A percentile compares a stretch with the other conserved stretches of the same genome.
Conservation (phyloP, 1,284 basidiomycete species). For the Phellopilus nigrolimitatus region DNA sequence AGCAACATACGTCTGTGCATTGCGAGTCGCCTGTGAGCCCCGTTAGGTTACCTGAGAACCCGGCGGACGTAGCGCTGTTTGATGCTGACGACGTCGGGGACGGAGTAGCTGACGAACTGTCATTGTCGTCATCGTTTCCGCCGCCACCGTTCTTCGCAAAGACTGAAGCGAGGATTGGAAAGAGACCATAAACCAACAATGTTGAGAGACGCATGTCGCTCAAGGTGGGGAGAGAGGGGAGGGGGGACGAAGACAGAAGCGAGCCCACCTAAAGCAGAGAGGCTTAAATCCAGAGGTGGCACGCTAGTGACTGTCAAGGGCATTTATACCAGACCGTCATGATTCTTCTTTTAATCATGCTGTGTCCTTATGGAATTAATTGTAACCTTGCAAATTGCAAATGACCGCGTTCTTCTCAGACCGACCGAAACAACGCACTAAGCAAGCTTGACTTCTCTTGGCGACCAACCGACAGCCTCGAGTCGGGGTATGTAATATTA, state of each 20-base stretch:
- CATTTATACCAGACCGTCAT: too few relatives aligned
- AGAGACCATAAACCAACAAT: not conserved
- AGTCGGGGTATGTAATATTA: constrained; percentile 1
- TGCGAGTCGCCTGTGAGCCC: constrained; percentile 26
- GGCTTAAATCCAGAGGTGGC: too few relatives aligned
- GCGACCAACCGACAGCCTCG: not conserved
- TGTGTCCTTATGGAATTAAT: not conserved
- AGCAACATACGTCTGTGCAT: constrained; percentile 24
- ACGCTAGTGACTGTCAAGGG: too few relatives aligned
- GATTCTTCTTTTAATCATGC: not conserved
- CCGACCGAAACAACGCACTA: not conserved
- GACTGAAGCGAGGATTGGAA: not conserved
- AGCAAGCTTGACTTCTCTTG: not conserved
- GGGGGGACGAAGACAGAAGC: too few relatives aligned
- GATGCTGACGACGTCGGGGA: constrained; percentile 30
- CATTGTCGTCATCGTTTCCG: constrained; percentile 6
- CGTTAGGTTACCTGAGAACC: constrained; percentile 22
- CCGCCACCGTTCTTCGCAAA: not conserved
- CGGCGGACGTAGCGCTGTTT: not conserved
- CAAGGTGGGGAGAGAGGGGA: too few relatives aligned
- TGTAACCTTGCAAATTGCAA: not conserved
- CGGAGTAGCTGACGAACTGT: constrained; percentile 6
- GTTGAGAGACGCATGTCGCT: not conserved
- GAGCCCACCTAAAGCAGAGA: too few relatives aligned
- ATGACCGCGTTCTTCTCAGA: not conserved